Base-by-base conservation (phyloP, 441 rosid genomes). In the Codiaeum variegatum region DNA sequence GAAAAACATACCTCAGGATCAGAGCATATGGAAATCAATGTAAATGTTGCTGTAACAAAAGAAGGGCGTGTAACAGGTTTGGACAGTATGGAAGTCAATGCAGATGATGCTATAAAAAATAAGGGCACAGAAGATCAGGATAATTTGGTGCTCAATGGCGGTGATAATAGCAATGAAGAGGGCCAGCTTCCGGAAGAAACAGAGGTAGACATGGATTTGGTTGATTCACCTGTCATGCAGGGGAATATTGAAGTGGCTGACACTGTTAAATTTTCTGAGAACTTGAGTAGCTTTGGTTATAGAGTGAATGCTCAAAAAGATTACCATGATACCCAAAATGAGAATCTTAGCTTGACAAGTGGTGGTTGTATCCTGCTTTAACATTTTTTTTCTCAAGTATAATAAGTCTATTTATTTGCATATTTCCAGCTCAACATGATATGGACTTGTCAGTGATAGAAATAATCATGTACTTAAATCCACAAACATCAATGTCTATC, bases 361-460 rank as follows among this genome's bases (percentile, higher is more conserved):
- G 86, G 78, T 69, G 83, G 75, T 66, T 63, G 90, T 88, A 89
- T 87, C 93, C 90, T 90, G 69, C 63, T 81, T 79, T 76, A 68
- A 62, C 68, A 55, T 77, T 67, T 4, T 49, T 31, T 46, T 44
- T 5, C 8, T 19, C 3, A 13, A 19, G 1, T 26, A 56, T 23
- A 6, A 18, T 38, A 36, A 40, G 28, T 47, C 56, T 23, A 70
- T 71, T 74, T 73, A 65, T 75, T 75, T 67, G 23, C 72, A 61
- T 72, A 42, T 52, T 64, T 21, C 52, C 55, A 67, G 66, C 40
- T 71, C 46, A 62, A 44, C 56, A 60, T 38, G n/a, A 64, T 11
- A 19, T 31, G 29, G 60, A 34, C 54, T 23, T 38, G 29, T 55
- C 61, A 36, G 64, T 42, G 66, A 60, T 38, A 28, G 70, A 67